Evolutionary conservation across 2,329 filamentous ascomycete genomes (phyloP).

Genomic region (Aspergillus sp.): DNA sequence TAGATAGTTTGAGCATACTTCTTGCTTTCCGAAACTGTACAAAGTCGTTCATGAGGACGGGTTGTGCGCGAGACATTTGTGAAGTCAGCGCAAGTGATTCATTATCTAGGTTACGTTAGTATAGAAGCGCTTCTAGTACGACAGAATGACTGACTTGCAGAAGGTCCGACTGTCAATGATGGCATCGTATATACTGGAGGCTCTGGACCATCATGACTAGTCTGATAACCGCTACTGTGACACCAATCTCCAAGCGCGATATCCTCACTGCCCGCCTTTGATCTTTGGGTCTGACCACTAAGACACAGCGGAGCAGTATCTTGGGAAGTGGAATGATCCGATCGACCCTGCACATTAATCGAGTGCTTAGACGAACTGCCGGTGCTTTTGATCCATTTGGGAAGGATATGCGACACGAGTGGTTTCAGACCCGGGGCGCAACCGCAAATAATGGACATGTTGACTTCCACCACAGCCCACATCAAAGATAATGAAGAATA

Average conservation of each 20-base stretch:
- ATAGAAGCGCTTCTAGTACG: too few relatives aligned
- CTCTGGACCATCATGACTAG: too few relatives aligned
- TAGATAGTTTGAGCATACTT: slow-evolving; percentile 56
- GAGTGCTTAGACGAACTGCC: slow-evolving; percentile 18
- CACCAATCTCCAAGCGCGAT: slow-evolving; percentile 4
- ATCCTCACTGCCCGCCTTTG: slow-evolving; percentile 13
- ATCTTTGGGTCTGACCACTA: slow-evolving; percentile 9
- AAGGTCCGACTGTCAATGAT: slow-evolving; percentile 51
- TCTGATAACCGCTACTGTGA: too few relatives aligned
- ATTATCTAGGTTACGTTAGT: slow-evolving; percentile 30
- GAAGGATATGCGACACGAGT: slow-evolving; percentile 62
- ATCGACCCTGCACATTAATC: too few relatives aligned
- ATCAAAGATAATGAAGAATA: slow-evolving; percentile 81
- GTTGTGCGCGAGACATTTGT: slow-evolving; percentile 25
- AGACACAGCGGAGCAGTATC: neutral
- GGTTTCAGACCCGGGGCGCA: slow-evolving; percentile 92
- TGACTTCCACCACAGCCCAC: slow-evolving; percentile 92
- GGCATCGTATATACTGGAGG: slow-evolving; percentile 41
- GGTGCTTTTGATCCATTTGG: slow-evolving; percentile 51
- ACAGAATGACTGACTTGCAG: too few relatives aligned
- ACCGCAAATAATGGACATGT: slow-evolving; percentile 84
- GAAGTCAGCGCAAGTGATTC: slow-evolving; percentile 36
- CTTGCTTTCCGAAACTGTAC: slow-evolving; percentile 54
- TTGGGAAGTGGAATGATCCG: too few relatives aligned
- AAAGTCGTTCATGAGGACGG: slow-evolving; percentile 57